Percentiles rank a stretch among this genome's conserved stretches.
phyloP scores from a whole-genome alignment of 768 basidiomycete genomes.

The Russula sp. region DNA sequence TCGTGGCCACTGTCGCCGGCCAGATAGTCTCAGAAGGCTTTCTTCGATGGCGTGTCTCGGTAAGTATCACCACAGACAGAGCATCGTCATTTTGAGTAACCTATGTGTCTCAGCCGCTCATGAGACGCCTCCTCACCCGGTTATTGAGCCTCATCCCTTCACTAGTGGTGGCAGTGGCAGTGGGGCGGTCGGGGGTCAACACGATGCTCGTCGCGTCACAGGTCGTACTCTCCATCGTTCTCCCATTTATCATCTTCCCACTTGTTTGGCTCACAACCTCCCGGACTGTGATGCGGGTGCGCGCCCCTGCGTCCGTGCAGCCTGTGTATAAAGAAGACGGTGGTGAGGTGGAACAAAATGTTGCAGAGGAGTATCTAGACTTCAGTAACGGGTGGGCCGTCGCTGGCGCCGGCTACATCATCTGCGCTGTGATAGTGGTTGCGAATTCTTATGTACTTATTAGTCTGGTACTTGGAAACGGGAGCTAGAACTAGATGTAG shows the following conservation, averaged over 20 bases:
- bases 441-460: slow-evolving; percentile 77
- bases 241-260: slow-evolving; percentile 82
- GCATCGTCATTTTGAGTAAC: slow-evolving; percentile 13
- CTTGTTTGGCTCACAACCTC: slow-evolving; percentile 66
- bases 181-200: slow-evolving; percentile 65
- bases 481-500: slow-evolving; percentile 7
- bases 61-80: slow-evolving; percentile 29
- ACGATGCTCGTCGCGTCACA: slow-evolving; percentile 80
- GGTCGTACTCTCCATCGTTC: slow-evolving; percentile 73
- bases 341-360: slow-evolving; percentile 20
- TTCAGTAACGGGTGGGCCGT: slow-evolving; percentile 54
- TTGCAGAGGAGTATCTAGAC: slow-evolving; percentile 37
- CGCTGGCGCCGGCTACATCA: slow-evolving; percentile 42
- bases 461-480: slow-evolving; percentile 41
- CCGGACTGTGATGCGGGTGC: slow-evolving; percentile 61
- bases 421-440: slow-evolving; percentile 58
- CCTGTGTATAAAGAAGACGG: neutral
- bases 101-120: slow-evolving; percentile 43
- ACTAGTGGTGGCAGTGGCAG: slow-evolving; percentile 63
- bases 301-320: neutral
- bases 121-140: slow-evolving; percentile 80
- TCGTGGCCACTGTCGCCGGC: slow-evolving; percentile 85
- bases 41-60: slow-evolving; percentile 77
- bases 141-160: slow-evolving; percentile 77
- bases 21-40: slow-evolving; percentile 91